Percentiles rank a stretch among this genome's conserved stretches.
These are phyloP conservation scores for Scleromitrula shiraiana DNA, from an alignment of 2,329 filamentous ascomycete genomes.

Conservation along the genomic window DNA sequence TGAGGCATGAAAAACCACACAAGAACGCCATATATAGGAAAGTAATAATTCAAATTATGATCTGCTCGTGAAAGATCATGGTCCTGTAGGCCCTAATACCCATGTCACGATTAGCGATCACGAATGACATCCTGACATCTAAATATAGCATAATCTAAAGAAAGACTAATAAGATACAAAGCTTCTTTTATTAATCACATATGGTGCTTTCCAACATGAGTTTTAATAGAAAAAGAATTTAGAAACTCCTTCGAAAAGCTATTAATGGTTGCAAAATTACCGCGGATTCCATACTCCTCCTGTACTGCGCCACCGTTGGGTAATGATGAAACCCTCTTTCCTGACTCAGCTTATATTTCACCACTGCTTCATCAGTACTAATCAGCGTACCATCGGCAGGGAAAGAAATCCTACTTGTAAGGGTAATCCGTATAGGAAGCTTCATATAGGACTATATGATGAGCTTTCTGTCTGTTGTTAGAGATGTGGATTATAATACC, in stretches of 20 bases:
- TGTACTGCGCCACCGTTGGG: constrained; percentile 2
- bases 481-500: neutral
- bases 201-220: no score
- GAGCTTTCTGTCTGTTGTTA: constrained; percentile 3
- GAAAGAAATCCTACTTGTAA: neutral
- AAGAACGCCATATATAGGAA: no score
- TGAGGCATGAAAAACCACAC: no score
- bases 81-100: no score
- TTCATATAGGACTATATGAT: constrained; percentile 2
- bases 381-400: neutral
- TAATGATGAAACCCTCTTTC: constrained; percentile 1
- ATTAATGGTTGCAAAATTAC: neutral
- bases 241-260: neutral
- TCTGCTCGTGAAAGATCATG: no score
- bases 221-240: no score
- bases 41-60: no score
- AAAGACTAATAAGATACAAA: neutral
- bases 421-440: neutral
- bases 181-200: no score
- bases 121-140: no score
- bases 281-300: neutral
- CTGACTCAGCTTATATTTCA: neutral
- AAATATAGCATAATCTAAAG: no score
- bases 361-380: neutral
- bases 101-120: no score